phyloP scores from a whole-genome alignment of 1,284 basidiomycete species.

The Volvariella volvacea region DNA sequence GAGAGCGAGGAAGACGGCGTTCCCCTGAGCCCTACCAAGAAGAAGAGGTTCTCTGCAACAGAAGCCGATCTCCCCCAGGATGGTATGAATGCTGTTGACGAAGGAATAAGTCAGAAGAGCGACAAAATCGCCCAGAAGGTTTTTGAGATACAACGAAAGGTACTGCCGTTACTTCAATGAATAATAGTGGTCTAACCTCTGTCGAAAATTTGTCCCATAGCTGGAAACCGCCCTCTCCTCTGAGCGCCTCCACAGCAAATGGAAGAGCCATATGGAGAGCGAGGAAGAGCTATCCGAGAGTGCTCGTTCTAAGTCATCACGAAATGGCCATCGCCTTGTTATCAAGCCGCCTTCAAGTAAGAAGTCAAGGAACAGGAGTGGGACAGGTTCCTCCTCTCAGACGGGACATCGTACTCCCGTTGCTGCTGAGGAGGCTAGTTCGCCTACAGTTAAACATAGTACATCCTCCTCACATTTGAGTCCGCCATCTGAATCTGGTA shows the following conservation, averaged over 20 bases:
- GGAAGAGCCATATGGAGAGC: slow-evolving; percentile 35
- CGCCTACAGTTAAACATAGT: slow-evolving; percentile 4
- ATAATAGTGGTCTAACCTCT: slow-evolving; percentile 4
- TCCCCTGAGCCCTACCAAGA: slow-evolving; percentile 35
- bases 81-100: slow-evolving; percentile 75
- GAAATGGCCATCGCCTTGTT: slow-evolving; percentile 20
- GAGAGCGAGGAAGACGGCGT: slow-evolving; percentile 49
- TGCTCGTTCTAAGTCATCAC: slow-evolving; percentile 27
- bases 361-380: slow-evolving; percentile 33
- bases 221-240: slow-evolving; percentile 63
- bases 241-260: slow-evolving; percentile 37
- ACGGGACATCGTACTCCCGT: background rate
- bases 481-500: slow-evolving; percentile 21
- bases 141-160: slow-evolving; percentile 78
- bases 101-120: slow-evolving; percentile 74
- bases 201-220: slow-evolving; percentile 32
- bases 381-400: slow-evolving; percentile 40
- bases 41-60: slow-evolving; percentile 70
- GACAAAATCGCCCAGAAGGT: slow-evolving; percentile 81
- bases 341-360: slow-evolving; percentile 20
- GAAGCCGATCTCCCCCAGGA: slow-evolving; percentile 57
- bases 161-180: slow-evolving; percentile 19
- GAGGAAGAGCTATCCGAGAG: slow-evolving; percentile 42
- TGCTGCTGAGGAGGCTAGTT: slow-evolving; percentile 9
- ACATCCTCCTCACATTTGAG: slow-evolving; percentile 1